Percentiles rank a stretch among this genome's conserved stretches.
Conservation (phyloP, 192 early-diverging fungal species). For the Entomortierella beljakovae region DNA sequence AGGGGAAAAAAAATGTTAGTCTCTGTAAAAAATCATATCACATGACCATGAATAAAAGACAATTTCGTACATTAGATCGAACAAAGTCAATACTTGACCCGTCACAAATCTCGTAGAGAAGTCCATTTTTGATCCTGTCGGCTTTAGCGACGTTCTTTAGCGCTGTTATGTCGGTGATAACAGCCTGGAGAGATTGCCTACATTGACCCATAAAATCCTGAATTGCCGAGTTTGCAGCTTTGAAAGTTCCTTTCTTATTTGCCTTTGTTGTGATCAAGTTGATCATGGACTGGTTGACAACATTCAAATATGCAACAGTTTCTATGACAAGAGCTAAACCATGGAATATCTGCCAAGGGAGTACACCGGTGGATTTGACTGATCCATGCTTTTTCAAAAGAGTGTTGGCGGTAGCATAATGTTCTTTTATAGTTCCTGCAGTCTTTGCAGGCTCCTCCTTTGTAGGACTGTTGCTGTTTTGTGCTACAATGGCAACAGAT, state of each 20-base stretch:
- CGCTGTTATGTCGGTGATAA: slow-evolving; percentile 29
- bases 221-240: slow-evolving; percentile 16
- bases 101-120: slow-evolving; percentile 50
- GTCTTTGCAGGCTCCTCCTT: slow-evolving; percentile 45
- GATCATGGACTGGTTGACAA: slow-evolving; percentile 35
- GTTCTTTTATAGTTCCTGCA: slow-evolving; percentile 32
- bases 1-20: background rate
- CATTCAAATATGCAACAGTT: slow-evolving; percentile 40
- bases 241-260: slow-evolving; percentile 45
- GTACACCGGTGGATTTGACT: slow-evolving; percentile 41
- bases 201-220: slow-evolving; percentile 49
- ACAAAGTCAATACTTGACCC: slow-evolving; percentile 45
- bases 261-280: slow-evolving; percentile 48
- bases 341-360: slow-evolving; percentile 44
- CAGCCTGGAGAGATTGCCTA: slow-evolving; percentile 31
- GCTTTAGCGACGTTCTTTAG: slow-evolving; percentile 38
- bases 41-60: background rate
- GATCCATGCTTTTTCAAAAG: slow-evolving; percentile 41
- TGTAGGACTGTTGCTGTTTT: slow-evolving; percentile 35
- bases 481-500: slow-evolving; percentile 26
- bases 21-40: background rate
- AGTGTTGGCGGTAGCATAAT: background rate
- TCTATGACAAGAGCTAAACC: slow-evolving; percentile 27
- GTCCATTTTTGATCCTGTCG: slow-evolving; percentile 33
- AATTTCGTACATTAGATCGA: slow-evolving; percentile 35